A percentile compares a stretch with the other conserved stretches of the same genome.
Evolutionary conservation across 2,329 filamentous ascomycete species (phyloP).

Genomic region (Didymella pomorum): DNA sequence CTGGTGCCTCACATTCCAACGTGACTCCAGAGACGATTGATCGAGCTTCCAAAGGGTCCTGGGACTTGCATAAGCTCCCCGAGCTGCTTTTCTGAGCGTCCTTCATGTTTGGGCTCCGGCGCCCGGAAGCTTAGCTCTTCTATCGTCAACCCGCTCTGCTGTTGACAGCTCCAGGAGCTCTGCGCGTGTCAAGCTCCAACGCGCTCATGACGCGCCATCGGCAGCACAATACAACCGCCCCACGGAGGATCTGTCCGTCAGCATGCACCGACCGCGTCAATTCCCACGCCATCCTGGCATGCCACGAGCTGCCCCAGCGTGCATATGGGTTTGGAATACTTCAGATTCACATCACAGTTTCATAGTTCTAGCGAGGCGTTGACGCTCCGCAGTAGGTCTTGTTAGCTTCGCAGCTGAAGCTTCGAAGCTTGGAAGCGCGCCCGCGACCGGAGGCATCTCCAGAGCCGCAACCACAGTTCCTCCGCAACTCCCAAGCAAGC

Average conservation of each 20-base stretch:
- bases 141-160: neutral
- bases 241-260: neutral
- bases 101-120: neutral
- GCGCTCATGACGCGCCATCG: conserved; percentile 2
- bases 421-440: neutral
- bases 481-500: neutral
- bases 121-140: too few species aligned
- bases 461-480: neutral
- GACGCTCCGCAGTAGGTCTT: neutral
- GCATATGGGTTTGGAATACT: conserved; percentile 7
- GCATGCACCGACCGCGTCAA: neutral
- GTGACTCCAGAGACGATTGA: neutral
- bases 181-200: conserved; percentile 2
- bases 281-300: conserved; percentile 4
- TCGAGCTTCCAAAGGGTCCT: neutral
- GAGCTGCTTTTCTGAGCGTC: neutral
- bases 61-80: neutral
- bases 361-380: neutral
- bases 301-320: conserved; percentile 11
- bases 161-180: neutral
- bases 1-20: neutral
- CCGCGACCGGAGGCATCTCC: neutral
- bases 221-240: neutral
- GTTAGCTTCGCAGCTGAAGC: neutral
- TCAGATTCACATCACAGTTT: conserved; percentile 3